phyloP scores from a whole-genome alignment of 139 green algal genomes.

The Limnomonas spitsbergensis region DNA sequence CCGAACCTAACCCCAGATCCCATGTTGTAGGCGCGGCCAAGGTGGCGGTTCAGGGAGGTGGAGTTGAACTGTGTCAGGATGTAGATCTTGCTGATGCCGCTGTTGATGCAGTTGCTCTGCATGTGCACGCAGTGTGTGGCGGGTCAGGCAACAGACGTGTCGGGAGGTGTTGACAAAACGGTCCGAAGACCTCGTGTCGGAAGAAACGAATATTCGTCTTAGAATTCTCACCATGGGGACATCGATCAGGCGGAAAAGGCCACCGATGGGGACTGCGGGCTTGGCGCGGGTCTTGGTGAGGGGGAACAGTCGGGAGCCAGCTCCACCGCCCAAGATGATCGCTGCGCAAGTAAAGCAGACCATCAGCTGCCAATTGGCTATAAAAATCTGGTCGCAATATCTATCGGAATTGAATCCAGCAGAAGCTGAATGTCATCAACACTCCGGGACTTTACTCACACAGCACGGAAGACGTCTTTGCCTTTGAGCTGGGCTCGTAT shows the following conservation, averaged over 20 bases:
- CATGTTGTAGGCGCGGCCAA: slow-evolving; percentile 96
- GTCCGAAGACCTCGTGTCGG: too few relatives aligned
- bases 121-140: too few relatives aligned
- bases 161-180: too few relatives aligned
- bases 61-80: slow-evolving; percentile 84
- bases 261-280: slow-evolving; percentile 96
- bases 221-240: slow-evolving; percentile 85
- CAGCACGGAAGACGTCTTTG: slow-evolving; percentile 41
- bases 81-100: slow-evolving; percentile 85
- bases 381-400: neutral
- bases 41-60: slow-evolving; percentile 95
- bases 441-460: slow-evolving; percentile 31
- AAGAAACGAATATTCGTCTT: too few relatives aligned
- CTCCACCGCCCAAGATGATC: slow-evolving; percentile 90
- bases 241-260: slow-evolving; percentile 97
- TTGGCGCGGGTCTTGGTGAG: slow-evolving; percentile 91
- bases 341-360: slow-evolving; percentile 38
- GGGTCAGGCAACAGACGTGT: too few relatives aligned
- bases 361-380: neutral
- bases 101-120: slow-evolving; percentile 97
- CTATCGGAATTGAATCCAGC: neutral
- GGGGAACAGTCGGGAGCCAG: slow-evolving; percentile 87
- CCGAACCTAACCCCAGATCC: slow-evolving; percentile 77
- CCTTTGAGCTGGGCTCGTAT: slow-evolving; percentile 41
- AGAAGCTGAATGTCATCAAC: too few relatives aligned